A percentile compares a stretch with the other conserved stretches of the same genome.
Conservation (phyloP, 2,329 filamentous ascomycete species). For the Simplicillium sp. region DNA sequence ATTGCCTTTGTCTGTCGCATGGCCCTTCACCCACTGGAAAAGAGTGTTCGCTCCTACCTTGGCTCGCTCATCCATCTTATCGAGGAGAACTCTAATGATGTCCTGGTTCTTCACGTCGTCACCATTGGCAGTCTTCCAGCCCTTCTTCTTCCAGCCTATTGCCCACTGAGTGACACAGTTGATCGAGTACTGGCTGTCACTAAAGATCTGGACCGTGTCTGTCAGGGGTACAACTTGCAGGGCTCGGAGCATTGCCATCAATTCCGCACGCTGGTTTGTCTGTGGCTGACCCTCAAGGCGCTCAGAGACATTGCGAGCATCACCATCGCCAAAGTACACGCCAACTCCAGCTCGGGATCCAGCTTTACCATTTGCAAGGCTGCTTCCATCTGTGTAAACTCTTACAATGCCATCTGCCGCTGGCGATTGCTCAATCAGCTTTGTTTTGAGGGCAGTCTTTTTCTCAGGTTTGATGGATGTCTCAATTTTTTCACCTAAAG, state of each 20-base stretch:
- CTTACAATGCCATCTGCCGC: slow-evolving; percentile 21
- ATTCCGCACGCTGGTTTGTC: slow-evolving; percentile 94
- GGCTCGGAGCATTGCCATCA: slow-evolving; percentile 78
- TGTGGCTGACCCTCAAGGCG: slow-evolving; percentile 63
- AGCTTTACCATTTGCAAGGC: slow-evolving; percentile 44
- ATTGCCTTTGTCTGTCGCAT: slow-evolving; percentile 65
- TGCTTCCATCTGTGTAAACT: slow-evolving; percentile 57
- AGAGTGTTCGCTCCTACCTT: slow-evolving; percentile 50
- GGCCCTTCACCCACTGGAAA: slow-evolving; percentile 88
- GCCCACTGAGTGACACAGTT: slow-evolving; percentile 84
- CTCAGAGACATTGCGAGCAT: slow-evolving; percentile 62
- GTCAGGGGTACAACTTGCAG: slow-evolving; percentile 63
- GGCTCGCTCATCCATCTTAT: slow-evolving; percentile 61
- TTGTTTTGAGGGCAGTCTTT: slow-evolving; percentile 8
- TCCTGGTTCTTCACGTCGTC: slow-evolving; percentile 81
- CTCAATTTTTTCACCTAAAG: slow-evolving; percentile 20
- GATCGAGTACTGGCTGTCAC: slow-evolving; percentile 87
- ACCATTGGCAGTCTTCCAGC: slow-evolving; percentile 65
- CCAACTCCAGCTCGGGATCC: slow-evolving; percentile 52
- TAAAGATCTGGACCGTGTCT: slow-evolving; percentile 65
- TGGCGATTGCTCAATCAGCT: slow-evolving; percentile 6
- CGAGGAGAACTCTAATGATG: slow-evolving; percentile 63
- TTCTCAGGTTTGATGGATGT: slow-evolving; percentile 9
- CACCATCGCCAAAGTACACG: slow-evolving; percentile 50
- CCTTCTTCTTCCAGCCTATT: slow-evolving; percentile 61